Evolutionary conservation across 108 stramenopile species (phyloP), one percentile per base, ranked within the genome.

Genomic region (Cyclotella cryptica): DNA sequence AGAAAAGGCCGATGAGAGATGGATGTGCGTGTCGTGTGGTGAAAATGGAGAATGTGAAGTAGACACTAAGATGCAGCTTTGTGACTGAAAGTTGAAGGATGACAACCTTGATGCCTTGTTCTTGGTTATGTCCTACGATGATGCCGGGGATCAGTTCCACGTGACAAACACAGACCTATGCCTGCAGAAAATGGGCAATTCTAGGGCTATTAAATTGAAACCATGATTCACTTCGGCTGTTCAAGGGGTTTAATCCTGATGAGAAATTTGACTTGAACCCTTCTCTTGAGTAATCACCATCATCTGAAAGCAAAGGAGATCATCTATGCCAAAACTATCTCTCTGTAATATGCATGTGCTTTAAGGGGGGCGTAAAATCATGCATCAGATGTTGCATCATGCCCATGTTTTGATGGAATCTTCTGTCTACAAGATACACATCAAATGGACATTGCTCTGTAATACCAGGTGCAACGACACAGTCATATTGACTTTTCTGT

Each of bases 21-120:
- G 72, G 65, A 86, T 76, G 79, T 90, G 87, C 68, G 76, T 90
- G 85, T 57, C 44, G 11, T 90, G 88, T 46, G 22, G 21, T 0
- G 8, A 57, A 6, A 30, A 74, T n/a, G 39, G 39, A 63, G 27
- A 44, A 14, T 49, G 49, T 15, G 27, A 44, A 13, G 1, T 19
- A 14, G 41, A 39, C 43, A 46, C 57, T 13, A 45, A 75, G 42
- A 22, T 74, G 22, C 19, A 74, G 49, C 10, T 66, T 49, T 24
- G 47, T 28, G 8, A 75, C n/a, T 80, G 79, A 41, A 44, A 75
- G 27, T 30, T 24, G 12, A 67, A 47, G 29, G 49, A 35, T 45
- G 53, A 77, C 51, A 29, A 63, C 60, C 5, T 13, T 13, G 58
- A 69, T 15, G 59, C 46, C 3, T 45, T 44, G 52, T 54, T 69